Conservation (phyloP, 768 basidiomycete species). For the Trametes elegans region DNA sequence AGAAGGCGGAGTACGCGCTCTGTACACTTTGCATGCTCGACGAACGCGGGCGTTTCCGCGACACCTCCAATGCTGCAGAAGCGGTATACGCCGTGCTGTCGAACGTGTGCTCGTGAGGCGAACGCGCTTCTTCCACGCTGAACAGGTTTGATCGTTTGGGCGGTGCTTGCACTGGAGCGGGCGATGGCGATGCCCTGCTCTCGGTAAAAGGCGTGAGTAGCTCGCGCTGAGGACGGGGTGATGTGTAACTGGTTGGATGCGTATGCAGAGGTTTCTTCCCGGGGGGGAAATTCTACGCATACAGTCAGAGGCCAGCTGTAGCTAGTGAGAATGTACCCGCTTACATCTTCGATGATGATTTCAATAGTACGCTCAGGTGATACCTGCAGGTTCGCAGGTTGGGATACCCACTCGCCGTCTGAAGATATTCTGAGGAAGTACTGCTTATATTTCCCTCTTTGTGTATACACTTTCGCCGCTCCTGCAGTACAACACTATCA, state of each 20-base stretch:
- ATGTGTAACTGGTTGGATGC: not conserved
- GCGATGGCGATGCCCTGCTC: constrained; percentile 14
- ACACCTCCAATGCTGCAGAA: not conserved
- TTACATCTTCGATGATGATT: constrained; percentile 58
- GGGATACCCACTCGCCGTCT: constrained; percentile 50
- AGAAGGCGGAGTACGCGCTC: not conserved
- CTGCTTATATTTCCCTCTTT: constrained; percentile 68
- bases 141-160: constrained; percentile 14
- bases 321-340: constrained; percentile 20
- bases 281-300: constrained; percentile 1
- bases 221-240: constrained; percentile 1
- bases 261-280: not conserved
- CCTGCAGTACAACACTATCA: constrained; percentile 35
- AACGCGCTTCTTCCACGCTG: not conserved
- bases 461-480: constrained; percentile 61
- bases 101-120: constrained; percentile 5
- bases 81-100: not conserved
- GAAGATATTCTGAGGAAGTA: constrained; percentile 61
- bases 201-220: constrained; percentile 20
- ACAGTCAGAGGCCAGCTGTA: not conserved
- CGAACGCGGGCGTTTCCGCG: constrained; percentile 11
- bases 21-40: constrained; percentile 12
- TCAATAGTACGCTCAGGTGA: constrained; percentile 52
- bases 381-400: constrained; percentile 57
- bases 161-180: not conserved